These are phyloP conservation scores for Wickerhamiella dianesei DNA, from an alignment of 805 yeast species.

Conservation along the genomic window DNA sequence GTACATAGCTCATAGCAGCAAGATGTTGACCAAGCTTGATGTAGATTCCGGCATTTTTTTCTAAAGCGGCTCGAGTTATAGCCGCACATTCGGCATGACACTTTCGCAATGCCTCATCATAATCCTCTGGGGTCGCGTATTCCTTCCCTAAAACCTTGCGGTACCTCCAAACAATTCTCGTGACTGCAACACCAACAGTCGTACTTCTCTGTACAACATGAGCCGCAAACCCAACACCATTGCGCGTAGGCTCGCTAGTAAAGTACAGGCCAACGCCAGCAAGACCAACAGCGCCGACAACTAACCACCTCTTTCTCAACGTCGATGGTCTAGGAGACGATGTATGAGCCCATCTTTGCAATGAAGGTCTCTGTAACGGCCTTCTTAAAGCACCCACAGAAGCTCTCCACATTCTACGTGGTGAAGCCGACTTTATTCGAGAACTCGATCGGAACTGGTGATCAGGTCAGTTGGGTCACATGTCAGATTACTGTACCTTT, in stretches of 20 bases:
- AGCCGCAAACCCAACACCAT: conserved; percentile 16
- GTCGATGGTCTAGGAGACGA: background rate
- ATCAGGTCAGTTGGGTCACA: too few species aligned
- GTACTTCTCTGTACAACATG: conserved; percentile 21
- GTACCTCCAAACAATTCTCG: conserved; percentile 61
- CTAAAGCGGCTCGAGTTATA: conserved; percentile 66
- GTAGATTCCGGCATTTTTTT: conserved; percentile 79
- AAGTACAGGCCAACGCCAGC: conserved; percentile 12
- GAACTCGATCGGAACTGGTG: too few species aligned
- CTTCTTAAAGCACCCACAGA: background rate
- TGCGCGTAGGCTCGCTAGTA: conserved; percentile 16
- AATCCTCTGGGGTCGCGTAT: conserved; percentile 34
- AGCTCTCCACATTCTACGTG: conserved; percentile 1
- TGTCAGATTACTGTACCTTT: too few species aligned
- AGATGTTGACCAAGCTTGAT: conserved; percentile 93
- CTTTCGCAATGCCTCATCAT: conserved; percentile 38
- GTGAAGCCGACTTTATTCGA: too few species aligned
- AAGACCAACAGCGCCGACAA: background rate
- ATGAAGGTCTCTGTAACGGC: background rate
- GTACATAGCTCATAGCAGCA: conserved; percentile 76
- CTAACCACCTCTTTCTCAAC: background rate
- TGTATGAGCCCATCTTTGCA: background rate
- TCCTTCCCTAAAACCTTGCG: conserved; percentile 37
- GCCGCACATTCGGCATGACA: conserved; percentile 70
- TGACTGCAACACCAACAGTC: conserved; percentile 19